Evolutionary conservation across 345 rosid species (phyloP).

Genomic region (Mallotus nudiflorus): DNA sequence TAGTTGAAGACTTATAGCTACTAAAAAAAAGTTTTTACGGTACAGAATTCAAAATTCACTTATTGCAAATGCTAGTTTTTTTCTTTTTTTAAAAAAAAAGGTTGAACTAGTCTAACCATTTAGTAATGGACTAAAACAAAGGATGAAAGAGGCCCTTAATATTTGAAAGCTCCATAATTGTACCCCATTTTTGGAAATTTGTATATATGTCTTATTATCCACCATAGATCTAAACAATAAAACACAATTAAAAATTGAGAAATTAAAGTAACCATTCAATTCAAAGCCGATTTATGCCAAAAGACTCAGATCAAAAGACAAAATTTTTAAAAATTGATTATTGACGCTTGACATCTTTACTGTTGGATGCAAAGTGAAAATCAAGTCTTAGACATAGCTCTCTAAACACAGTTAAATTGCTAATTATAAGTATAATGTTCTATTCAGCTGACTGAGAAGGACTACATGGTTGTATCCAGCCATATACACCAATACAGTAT

Average conservation of each 20-base stretch:
- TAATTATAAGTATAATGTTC: too few relatives aligned
- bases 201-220: background rate
- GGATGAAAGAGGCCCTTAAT: background rate
- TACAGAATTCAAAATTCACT: too few relatives aligned
- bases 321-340: too few relatives aligned
- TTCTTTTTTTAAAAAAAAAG: background rate
- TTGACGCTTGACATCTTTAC: too few relatives aligned
- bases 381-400: too few relatives aligned
- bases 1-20: too few relatives aligned
- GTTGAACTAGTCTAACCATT: background rate
- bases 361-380: too few relatives aligned
- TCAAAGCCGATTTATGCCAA: background rate
- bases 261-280: too few relatives aligned
- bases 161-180: background rate
- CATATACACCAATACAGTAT: background rate
- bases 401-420: too few relatives aligned
- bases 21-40: too few relatives aligned
- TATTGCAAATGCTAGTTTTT: too few relatives aligned
- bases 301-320: background rate
- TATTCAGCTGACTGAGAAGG: background rate
- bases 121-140: background rate
- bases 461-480: constrained; percentile 18
- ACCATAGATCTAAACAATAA: background rate
- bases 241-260: background rate
- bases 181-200: background rate